Evolutionary conservation across 768 basidiomycete genomes (phyloP).

Genomic region (Filobasidium floriforme): DNA sequence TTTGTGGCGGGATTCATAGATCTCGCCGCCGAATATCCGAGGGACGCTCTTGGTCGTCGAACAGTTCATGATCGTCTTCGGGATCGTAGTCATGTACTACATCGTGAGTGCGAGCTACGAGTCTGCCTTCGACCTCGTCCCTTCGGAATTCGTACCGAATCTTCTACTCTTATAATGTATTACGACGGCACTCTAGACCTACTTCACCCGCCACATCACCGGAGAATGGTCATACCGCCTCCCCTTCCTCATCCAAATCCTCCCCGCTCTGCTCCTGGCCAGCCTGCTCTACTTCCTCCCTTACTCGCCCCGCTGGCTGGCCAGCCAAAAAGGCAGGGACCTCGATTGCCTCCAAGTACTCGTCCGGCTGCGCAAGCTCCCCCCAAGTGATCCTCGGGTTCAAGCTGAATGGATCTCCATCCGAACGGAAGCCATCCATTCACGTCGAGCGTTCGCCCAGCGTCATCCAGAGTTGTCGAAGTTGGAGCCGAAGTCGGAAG

Average conservation of each 20-base stretch:
- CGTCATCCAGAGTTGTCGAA: constrained; percentile 15
- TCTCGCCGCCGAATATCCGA: constrained; percentile 21
- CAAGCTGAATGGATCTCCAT: constrained; percentile 28
- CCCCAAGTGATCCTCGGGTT: constrained; percentile 15
- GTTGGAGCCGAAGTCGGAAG: too few relatives aligned
- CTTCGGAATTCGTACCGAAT: too few relatives aligned
- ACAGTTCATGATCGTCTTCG: constrained; percentile 18
- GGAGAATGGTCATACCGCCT: constrained; percentile 16
- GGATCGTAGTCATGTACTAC: constrained; percentile 18
- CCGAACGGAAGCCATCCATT: constrained; percentile 18
- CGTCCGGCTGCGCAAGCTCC: constrained; percentile 14
- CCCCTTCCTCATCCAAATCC: constrained; percentile 16
- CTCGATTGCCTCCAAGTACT: constrained; percentile 24
- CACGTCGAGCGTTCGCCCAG: constrained; percentile 7
- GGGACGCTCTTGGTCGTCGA: constrained; percentile 19
- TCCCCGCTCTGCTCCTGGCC: constrained; percentile 10
- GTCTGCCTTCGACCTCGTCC: too few relatives aligned
- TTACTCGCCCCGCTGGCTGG: constrained; percentile 30
- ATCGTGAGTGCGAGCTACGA: constrained; percentile 13
- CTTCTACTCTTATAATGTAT: too few relatives aligned
- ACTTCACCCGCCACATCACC: constrained; percentile 8
- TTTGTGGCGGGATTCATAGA: too few relatives aligned
- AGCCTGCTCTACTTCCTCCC: constrained; percentile 17
- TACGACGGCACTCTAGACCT: too few relatives aligned
- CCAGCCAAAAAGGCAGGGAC: constrained; percentile 21